A percentile compares a stretch with the other conserved stretches of the same genome.
phyloP scores from a whole-genome alignment of 1,284 basidiomycete genomes.

The Naganishia cerealis region DNA sequence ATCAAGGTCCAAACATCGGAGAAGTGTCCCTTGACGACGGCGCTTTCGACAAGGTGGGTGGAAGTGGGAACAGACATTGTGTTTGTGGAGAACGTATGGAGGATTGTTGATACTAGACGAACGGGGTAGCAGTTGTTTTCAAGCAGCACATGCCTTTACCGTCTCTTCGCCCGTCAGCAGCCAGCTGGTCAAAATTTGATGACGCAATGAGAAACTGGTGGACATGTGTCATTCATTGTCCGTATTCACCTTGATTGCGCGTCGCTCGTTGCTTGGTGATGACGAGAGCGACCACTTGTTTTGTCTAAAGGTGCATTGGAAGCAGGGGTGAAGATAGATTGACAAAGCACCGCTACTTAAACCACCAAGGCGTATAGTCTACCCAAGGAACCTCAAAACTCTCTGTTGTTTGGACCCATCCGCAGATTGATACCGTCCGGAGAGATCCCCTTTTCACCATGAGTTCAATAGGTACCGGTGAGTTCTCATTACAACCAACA shows the following conservation, averaged over 20 bases:
- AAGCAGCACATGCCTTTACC: neutral
- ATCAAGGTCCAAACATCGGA: slow-evolving; percentile 35
- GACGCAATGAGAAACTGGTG: slow-evolving; percentile 6
- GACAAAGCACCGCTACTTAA: neutral
- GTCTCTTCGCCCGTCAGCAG: neutral
- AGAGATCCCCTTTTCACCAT: neutral
- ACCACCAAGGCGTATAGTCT: neutral
- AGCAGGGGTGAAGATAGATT: neutral
- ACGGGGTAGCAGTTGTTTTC: neutral
- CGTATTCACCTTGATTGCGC: slow-evolving; percentile 8
- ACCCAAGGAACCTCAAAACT: neutral
- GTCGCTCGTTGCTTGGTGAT: slow-evolving; percentile 11
- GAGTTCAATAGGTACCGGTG: slow-evolving; percentile 34
- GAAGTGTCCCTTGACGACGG: slow-evolving; percentile 39
- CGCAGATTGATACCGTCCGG: neutral
- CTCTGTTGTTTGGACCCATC: neutral
- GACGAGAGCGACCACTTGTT: slow-evolving; percentile 9
- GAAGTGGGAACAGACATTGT: slow-evolving; percentile 37
- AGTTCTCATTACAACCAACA: neutral
- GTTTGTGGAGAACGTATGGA: neutral
- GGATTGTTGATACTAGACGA: neutral
- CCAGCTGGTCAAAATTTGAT: neutral
- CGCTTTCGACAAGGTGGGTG: slow-evolving; percentile 41
- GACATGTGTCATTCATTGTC: neutral
- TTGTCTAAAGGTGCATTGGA: neutral